Base-by-base conservation (phyloP, 176 grass and related monocot genomes). In the Coix lacrymajobi region DNA sequence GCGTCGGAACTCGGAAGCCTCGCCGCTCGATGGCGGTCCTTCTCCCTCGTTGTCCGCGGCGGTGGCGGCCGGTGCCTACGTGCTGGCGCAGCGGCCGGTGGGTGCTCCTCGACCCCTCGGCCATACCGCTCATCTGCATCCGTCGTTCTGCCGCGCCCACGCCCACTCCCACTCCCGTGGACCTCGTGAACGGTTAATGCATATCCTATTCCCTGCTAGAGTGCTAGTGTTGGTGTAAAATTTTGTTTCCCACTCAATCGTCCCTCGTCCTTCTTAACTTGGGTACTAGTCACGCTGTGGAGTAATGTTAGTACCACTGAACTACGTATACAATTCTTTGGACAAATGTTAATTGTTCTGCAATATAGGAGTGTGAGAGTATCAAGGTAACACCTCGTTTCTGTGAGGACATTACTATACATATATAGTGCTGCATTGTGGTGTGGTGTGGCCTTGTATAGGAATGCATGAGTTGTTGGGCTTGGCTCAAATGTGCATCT, bases 41-140 rank as follows among this genome's bases (percentile, higher is more conserved):
- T 7, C 61, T 45, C 32, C 77, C 11, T 22, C 29, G 71, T 7
- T 17, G 19, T 6, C 19, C 1, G n/a, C 72, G 15, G 20, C 37
- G 34, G 51, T 43, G 79, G 32, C 74, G 71, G 19, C 29, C 13
- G 28, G 43, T 24, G 39, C 69, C 69, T 78, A 17, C 83, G 75
- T 61, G 66, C 40, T 73, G 79, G 69, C 73, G 57, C 90, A 91
- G 82, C 94, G 96, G 63, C 62, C 78, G 39, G 69, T 99, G 13
- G 39, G 69, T 99, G 13, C 87, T 99, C 48, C 83, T 99, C 13
- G 85, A 89, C 45, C 41, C 93, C 68, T 87, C 89, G 11, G 91
- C 87, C 71, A 71, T 96, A 25, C 96, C 93, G 77, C 87, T 99
- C 76, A 52, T 94, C 72, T 79, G 79, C 34, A 82, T 90, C 33